phyloP scores from a whole-genome alignment of 345 rosid species.

The Salix exigua region DNA sequence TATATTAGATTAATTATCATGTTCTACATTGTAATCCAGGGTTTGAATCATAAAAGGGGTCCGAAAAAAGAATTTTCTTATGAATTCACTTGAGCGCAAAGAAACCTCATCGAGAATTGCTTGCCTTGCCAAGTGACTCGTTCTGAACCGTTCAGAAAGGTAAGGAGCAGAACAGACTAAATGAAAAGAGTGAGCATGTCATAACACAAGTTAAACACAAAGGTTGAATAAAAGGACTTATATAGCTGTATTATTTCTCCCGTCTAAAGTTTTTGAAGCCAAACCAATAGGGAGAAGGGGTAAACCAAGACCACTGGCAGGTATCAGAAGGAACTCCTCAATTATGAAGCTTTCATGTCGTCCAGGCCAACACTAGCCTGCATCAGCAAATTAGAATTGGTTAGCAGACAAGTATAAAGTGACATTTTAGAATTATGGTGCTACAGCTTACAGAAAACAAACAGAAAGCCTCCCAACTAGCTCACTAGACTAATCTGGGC shows the following conservation, averaged over 20 bases:
- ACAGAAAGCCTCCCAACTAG: not conserved
- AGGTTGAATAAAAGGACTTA: not conserved
- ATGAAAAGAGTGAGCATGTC: not conserved
- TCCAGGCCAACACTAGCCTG: slow-evolving; percentile 91
- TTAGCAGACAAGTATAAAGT: not conserved
- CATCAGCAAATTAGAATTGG: slow-evolving; percentile 9
- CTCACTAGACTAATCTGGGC: not conserved
- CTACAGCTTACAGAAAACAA: not conserved
- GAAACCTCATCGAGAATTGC: no score
- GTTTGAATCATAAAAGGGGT: no score
- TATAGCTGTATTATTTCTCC: not conserved
- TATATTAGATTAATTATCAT: no score
- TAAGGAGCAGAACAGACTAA: not conserved
- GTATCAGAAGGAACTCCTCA: not conserved
- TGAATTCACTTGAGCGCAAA: no score
- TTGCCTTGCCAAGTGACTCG: no score
- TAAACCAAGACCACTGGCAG: not conserved
- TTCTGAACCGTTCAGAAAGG: not conserved
- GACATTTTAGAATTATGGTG: not conserved
- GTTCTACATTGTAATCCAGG: no score
- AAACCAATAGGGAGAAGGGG: not conserved
- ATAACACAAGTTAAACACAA: not conserved
- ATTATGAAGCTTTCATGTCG: slow-evolving; percentile 74
- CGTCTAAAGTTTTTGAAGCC: not conserved
- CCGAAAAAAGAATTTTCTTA: no score